Evolutionary conservation across 768 basidiomycete genomes (phyloP).

Genomic region (Lactifluus volemus): DNA sequence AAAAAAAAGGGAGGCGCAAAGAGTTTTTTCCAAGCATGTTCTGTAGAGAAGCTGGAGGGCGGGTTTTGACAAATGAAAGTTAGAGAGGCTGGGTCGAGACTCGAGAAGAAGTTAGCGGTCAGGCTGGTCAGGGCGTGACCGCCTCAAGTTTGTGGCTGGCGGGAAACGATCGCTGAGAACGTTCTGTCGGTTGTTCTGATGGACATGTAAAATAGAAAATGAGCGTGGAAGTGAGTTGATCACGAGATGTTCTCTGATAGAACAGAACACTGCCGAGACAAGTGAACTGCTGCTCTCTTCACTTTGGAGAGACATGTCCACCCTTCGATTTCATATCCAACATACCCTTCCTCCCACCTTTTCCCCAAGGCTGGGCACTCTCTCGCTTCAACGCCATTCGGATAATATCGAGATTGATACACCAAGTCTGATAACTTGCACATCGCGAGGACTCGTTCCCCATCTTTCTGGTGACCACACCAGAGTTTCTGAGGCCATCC

Average conservation of each 20-base stretch:
- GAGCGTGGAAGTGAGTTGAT: too few relatives aligned
- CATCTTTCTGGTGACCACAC: slow-evolving; percentile 65
- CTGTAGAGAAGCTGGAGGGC: not conserved
- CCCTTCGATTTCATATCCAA: slow-evolving; percentile 12
- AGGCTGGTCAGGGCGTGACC: too few relatives aligned
- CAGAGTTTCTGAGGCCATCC: slow-evolving; percentile 37
- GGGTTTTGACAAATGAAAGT: too few relatives aligned
- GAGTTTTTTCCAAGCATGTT: not conserved
- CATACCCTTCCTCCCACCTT: not conserved
- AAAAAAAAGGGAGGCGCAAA: not conserved
- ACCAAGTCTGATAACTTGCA: slow-evolving; percentile 51
- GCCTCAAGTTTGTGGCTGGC: too few relatives aligned
- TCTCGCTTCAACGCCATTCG: not conserved
- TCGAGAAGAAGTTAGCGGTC: too few relatives aligned
- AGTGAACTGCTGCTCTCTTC: not conserved
- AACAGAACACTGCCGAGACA: too few relatives aligned
- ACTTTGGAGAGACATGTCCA: not conserved
- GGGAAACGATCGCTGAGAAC: too few relatives aligned
- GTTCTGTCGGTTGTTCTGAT: too few relatives aligned
- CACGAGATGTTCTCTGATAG: too few relatives aligned
- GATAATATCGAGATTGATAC: slow-evolving; percentile 39
- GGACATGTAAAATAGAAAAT: too few relatives aligned
- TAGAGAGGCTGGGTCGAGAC: too few relatives aligned
- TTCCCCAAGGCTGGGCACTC: slow-evolving; percentile 14
- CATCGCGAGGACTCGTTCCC: slow-evolving; percentile 66